Conservation (phyloP, 192 early-diverging fungal species). For the Podila minutissima region DNA sequence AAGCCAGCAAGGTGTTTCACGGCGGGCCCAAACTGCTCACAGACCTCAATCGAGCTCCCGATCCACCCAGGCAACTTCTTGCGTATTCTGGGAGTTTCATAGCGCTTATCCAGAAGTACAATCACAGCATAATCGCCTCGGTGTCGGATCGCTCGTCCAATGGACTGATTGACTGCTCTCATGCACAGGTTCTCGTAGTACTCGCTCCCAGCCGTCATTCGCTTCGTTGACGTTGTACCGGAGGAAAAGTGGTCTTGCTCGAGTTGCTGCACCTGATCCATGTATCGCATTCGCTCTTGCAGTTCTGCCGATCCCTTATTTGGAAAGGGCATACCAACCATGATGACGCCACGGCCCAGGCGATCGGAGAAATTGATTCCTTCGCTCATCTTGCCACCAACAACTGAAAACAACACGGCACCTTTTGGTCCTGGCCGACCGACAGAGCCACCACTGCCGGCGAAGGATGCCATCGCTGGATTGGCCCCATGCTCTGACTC, state of each 20-base stretch:
- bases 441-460: neutral
- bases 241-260: neutral
- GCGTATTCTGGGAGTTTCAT: slow-evolving; percentile 54
- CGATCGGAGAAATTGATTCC: slow-evolving; percentile 94
- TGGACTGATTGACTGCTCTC: slow-evolving; percentile 87
- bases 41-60: slow-evolving; percentile 55
- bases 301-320: slow-evolving; percentile 82
- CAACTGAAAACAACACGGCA: slow-evolving; percentile 85
- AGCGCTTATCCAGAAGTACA: slow-evolving; percentile 82
- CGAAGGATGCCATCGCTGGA: neutral
- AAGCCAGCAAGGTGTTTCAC: slow-evolving; percentile 56
- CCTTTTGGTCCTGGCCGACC: slow-evolving; percentile 53
- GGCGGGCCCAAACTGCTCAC: slow-evolving; percentile 59
- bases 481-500: slow-evolving; percentile 18
- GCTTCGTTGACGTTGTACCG: slow-evolving; percentile 5
- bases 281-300: slow-evolving; percentile 75
- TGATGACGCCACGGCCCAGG: slow-evolving; percentile 84
- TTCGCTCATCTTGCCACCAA: slow-evolving; percentile 92
- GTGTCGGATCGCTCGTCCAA: slow-evolving; percentile 93
- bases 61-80: slow-evolving; percentile 86
- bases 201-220: slow-evolving; percentile 61
- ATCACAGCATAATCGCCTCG: slow-evolving; percentile 87
- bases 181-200: slow-evolving; percentile 94
- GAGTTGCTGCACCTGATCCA: slow-evolving; percentile 55
- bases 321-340: slow-evolving; percentile 91